phyloP scores from a whole-genome alignment of 371 early-diverging fungal genomes.

The Lichtheimia corymbifera region DNA sequence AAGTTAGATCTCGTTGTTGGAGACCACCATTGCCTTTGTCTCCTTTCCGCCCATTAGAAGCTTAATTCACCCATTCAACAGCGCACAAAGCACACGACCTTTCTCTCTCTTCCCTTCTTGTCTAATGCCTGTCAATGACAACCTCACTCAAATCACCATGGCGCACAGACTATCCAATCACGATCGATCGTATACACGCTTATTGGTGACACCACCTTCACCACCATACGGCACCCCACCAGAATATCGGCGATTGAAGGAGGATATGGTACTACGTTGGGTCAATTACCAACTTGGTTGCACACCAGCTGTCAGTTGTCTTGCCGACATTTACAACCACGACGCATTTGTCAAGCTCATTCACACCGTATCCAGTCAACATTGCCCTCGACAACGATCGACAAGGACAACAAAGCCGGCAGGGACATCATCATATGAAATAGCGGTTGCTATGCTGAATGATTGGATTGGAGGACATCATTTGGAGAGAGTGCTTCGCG shows the following conservation, averaged over 20 bases:
- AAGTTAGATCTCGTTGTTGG: no score
- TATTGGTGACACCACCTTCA: constrained; percentile 8
- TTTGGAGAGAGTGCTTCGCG: background rate
- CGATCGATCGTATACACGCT: constrained; percentile 9
- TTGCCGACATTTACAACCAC: constrained; percentile 6
- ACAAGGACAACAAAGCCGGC: constrained; percentile 4
- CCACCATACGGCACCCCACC: constrained; percentile 8
- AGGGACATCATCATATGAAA: background rate
- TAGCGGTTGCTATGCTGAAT: background rate
- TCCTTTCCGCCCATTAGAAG: no score
- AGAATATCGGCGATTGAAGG: constrained; percentile 18
- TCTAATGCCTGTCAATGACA: no score
- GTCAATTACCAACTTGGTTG: background rate
- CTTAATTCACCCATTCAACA: no score
- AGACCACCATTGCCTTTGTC: no score
- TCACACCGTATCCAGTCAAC: background rate
- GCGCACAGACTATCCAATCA: no score
- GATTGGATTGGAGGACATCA: background rate
- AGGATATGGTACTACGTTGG: constrained; percentile 16
- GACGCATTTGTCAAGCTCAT: background rate
- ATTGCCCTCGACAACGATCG: background rate
- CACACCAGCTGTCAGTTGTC: constrained; percentile 8
- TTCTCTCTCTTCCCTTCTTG: no score
- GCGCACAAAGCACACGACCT: no score
- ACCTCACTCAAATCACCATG: no score